phyloP scores from a whole-genome alignment of 257 asterid species.

The Vinca minor region DNA sequence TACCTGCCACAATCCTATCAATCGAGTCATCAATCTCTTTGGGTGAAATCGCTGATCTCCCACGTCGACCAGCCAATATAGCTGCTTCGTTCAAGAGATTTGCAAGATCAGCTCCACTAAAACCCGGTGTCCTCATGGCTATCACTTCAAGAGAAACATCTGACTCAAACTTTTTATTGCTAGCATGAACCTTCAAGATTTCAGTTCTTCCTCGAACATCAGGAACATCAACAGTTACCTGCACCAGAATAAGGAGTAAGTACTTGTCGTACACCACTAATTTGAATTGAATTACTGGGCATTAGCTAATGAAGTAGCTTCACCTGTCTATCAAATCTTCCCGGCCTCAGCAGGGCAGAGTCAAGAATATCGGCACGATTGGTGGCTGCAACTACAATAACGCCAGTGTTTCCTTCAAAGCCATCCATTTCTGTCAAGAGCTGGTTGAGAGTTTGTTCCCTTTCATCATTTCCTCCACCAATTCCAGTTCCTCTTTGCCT shows the following conservation, averaged over 20 bases:
- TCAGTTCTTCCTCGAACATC: conserved; percentile 97
- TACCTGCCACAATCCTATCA: conserved; percentile 97
- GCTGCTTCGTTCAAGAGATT: conserved; percentile 97
- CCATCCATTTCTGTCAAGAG: conserved; percentile 98
- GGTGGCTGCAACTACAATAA: conserved; percentile 92
- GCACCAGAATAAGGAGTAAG: conserved; percentile 22
- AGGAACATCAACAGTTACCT: conserved; percentile 93
- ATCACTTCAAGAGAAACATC: conserved; percentile 91
- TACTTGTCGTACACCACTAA: background rate
- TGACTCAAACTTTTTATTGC: conserved; percentile 73
- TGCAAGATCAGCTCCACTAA: conserved; percentile 99
- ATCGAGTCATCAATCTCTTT: conserved; percentile 94
- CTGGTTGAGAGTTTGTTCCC: conserved; percentile 95
- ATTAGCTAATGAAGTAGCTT: background rate
- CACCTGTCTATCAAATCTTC: conserved; percentile 98
- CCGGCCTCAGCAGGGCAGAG: conserved; percentile 89
- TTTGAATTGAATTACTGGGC: background rate
- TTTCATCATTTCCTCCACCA: conserved; percentile 97
- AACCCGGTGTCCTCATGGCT: conserved; percentile 99
- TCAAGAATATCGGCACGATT: conserved; percentile 98
- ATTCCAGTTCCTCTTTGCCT: conserved; percentile 98
- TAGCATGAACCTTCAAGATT: conserved; percentile 77
- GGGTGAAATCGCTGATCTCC: conserved; percentile 66
- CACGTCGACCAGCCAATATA: conserved; percentile 91
- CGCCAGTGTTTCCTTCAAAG: conserved; percentile 94